Conservation (phyloP, 768 basidiomycete genomes). For the Daedaleopsis sinensis region DNA sequence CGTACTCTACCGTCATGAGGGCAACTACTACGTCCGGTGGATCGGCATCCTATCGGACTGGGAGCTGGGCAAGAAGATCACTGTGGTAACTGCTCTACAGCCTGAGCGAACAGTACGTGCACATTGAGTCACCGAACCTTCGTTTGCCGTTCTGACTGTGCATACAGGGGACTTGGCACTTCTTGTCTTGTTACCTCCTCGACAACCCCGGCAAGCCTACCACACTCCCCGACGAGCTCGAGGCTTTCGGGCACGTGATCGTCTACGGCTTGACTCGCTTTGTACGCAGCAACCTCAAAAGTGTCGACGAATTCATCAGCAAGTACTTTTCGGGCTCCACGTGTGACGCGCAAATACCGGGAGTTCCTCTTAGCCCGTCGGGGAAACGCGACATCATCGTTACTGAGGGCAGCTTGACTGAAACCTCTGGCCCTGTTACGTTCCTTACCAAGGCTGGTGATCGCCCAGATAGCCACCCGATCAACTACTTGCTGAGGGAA, state of each 20-base stretch:
- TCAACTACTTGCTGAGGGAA: too few species aligned
- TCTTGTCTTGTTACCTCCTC: constrained; percentile 11
- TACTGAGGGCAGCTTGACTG: too few species aligned
- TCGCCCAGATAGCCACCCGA: not conserved
- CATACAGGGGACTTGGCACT: constrained; percentile 17
- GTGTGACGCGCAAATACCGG: too few species aligned
- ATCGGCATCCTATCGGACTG: not conserved
- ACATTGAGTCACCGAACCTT: too few species aligned
- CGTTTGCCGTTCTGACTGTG: not conserved
- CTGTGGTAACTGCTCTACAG: not conserved
- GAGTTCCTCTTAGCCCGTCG: too few species aligned
- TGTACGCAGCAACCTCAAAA: not conserved
- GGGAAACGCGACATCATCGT: too few species aligned
- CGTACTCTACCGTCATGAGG: not conserved
- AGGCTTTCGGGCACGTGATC: constrained; percentile 15
- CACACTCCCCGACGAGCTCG: constrained; percentile 16
- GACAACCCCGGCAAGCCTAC: not conserved
- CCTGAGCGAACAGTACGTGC: constrained; percentile 4
- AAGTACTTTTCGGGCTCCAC: not conserved
- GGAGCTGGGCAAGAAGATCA: not conserved
- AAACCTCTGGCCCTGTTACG: too few species aligned
- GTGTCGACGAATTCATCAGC: not conserved
- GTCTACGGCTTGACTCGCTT: constrained; percentile 5
- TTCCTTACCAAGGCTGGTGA: too few species aligned
- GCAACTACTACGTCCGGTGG: not conserved